Conservation (phyloP, 352 stramenopile genomes). For the Phytophthora sp. region DNA sequence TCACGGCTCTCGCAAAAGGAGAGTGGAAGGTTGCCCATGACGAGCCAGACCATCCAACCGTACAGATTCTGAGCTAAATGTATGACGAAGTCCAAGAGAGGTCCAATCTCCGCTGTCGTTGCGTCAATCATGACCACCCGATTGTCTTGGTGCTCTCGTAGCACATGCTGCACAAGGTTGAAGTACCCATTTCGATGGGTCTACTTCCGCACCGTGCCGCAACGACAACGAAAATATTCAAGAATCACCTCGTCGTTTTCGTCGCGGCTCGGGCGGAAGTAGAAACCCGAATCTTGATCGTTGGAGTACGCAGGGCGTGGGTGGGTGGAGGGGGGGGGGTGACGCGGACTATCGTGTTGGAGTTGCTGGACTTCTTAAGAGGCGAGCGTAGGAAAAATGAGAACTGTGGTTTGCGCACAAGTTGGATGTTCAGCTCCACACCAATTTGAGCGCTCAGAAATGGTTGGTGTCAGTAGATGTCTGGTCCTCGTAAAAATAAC, state of each 20-base stretch:
- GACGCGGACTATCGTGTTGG: no score
- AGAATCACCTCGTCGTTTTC: conserved; percentile 20
- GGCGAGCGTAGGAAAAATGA: no score
- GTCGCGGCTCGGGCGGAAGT: conserved; percentile 17
- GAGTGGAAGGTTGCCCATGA: conserved; percentile 10
- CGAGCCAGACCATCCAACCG: conserved; percentile 4
- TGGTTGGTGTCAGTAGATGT: no score
- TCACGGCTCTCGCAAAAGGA: conserved; percentile 6
- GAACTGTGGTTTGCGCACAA: no score
- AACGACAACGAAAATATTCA: conserved; percentile 17
- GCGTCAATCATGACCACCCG: conserved; percentile 5
- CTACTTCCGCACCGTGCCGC: conserved; percentile 17
- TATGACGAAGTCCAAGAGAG: not conserved
- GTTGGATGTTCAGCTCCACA: no score
- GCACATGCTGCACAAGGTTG: conserved; percentile 3
- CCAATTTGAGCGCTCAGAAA: no score
- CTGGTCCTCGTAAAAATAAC: no score
- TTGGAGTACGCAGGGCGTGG: conserved; percentile 6
- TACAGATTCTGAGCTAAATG: not conserved
- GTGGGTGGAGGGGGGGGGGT: no score
- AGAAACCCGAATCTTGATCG: conserved; percentile 10
- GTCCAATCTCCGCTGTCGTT: not conserved
- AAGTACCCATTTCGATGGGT: conserved; percentile 9
- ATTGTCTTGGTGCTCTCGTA: conserved; percentile 3
- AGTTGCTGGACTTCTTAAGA: no score